phyloP scores from a whole-genome alignment of 1,284 basidiomycete genomes.

The Porogramme epimiltina region DNA sequence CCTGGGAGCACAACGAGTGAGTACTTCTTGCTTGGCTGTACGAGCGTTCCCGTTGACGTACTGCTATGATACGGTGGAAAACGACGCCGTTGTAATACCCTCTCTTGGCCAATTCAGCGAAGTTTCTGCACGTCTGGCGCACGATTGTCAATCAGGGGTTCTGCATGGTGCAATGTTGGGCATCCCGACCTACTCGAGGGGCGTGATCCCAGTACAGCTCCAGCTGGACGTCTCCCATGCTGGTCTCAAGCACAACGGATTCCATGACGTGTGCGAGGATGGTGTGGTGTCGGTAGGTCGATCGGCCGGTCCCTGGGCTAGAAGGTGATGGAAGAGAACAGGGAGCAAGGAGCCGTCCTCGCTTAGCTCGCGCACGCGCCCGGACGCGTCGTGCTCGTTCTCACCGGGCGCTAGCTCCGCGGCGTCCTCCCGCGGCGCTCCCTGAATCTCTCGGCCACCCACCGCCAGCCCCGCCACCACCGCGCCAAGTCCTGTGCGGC shows the following conservation, averaged over 20 bases:
- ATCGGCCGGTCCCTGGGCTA: constrained; percentile 15
- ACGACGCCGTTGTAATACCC: constrained; percentile 86
- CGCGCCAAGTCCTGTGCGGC: constrained; percentile 2
- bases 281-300: constrained; percentile 12
- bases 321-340: constrained; percentile 14
- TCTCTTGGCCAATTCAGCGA: constrained; percentile 80
- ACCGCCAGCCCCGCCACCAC: too few species aligned
- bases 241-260: constrained; percentile 83
- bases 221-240: constrained; percentile 83
- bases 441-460: not conserved
- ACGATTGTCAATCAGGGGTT: constrained; percentile 11
- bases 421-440: not conserved
- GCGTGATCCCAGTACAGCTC: constrained; percentile 93
- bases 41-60: constrained; percentile 41
- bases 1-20: constrained; percentile 44
- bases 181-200: constrained; percentile 62
- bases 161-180: constrained; percentile 5
- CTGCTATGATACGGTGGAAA: constrained; percentile 89
- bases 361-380: not conserved
- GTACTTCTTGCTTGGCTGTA: constrained; percentile 9
- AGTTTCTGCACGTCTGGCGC: constrained; percentile 89
- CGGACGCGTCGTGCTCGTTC: not conserved
- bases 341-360: constrained; percentile 2
- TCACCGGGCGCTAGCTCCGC: constrained; percentile 5
- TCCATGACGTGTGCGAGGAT: constrained; percentile 36